phyloP scores from a whole-genome alignment of 805 yeast species.

The Ogataea populi-albae region DNA sequence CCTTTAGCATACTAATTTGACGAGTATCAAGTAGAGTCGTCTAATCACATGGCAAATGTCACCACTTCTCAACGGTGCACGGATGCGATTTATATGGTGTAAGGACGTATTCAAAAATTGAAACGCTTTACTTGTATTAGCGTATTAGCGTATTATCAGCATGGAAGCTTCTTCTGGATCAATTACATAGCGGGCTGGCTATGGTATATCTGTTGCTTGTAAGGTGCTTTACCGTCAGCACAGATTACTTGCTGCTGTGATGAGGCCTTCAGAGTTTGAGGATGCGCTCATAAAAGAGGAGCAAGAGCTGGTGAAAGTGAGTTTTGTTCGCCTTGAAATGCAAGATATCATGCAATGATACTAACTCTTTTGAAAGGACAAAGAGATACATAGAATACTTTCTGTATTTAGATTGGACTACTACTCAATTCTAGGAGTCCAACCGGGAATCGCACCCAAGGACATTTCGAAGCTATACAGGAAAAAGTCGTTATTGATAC shows the following conservation, averaged over 20 bases:
- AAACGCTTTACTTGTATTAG: no score
- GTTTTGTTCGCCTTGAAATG: slow-evolving; percentile 3
- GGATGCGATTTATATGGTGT: no score
- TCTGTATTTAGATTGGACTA: slow-evolving; percentile 47
- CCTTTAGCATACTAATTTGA: no score
- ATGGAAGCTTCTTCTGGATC: no score
- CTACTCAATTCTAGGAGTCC: slow-evolving; percentile 49
- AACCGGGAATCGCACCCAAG: slow-evolving; percentile 37
- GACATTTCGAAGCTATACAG: slow-evolving; percentile 50
- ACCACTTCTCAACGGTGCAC: no score
- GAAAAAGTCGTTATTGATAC: slow-evolving; percentile 59
- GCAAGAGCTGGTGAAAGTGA: slow-evolving; percentile 18
- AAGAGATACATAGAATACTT: slow-evolving; percentile 56
- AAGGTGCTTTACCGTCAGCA: slow-evolving; percentile 1
- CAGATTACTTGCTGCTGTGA: slow-evolving; percentile 4
- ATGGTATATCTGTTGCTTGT: neutral
- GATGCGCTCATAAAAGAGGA: slow-evolving; percentile 20
- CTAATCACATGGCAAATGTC: no score
- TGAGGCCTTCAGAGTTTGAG: slow-evolving; percentile 13
- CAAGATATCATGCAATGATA: neutral
- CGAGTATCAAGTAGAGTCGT: no score
- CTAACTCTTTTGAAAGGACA: slow-evolving; percentile 34
- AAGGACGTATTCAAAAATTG: no score
- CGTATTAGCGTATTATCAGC: no score
- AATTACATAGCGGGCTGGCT: slow-evolving; percentile 5